Evolutionary conservation across 495 filamentous ascomycete species (phyloP).

Genomic region (Trichoderma parareesei): DNA sequence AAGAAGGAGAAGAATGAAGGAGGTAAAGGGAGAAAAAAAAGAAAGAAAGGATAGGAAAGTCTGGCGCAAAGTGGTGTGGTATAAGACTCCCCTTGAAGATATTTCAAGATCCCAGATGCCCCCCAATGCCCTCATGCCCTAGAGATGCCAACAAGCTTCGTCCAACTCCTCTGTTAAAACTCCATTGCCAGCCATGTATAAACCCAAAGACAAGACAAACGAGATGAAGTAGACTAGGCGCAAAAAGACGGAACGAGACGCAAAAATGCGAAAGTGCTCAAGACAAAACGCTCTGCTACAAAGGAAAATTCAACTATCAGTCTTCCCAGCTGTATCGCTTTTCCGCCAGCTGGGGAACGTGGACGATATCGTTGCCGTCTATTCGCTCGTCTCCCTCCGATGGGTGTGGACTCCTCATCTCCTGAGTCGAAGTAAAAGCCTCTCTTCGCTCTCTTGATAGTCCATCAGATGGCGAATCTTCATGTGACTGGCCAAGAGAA

Average conservation of each 20-base stretch:
- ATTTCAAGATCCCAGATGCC: too few relatives aligned
- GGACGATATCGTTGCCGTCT: slow-evolving; percentile 37
- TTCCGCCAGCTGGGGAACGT: slow-evolving; percentile 43
- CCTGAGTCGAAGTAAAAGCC: neutral
- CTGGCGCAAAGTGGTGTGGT: neutral
- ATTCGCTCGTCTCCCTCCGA: slow-evolving; percentile 27
- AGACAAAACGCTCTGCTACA: too few relatives aligned
- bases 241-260: neutral
- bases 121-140: too few relatives aligned
- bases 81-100: neutral
- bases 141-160: neutral
- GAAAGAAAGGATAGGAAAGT: neutral
- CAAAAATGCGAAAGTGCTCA: neutral
- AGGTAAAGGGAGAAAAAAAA: neutral
- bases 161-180: neutral
- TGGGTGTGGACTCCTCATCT: neutral
- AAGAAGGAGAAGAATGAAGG: too few relatives aligned
- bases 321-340: slow-evolving; percentile 47
- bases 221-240: neutral
- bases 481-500: neutral
- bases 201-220: neutral
- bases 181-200: neutral
- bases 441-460: slow-evolving; percentile 9
- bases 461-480: neutral
- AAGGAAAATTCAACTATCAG: slow-evolving; percentile 9